These are phyloP conservation scores for Alternaria gansuensis DNA, from an alignment of 2,329 filamentous ascomycete genomes.

Conservation along the genomic window DNA sequence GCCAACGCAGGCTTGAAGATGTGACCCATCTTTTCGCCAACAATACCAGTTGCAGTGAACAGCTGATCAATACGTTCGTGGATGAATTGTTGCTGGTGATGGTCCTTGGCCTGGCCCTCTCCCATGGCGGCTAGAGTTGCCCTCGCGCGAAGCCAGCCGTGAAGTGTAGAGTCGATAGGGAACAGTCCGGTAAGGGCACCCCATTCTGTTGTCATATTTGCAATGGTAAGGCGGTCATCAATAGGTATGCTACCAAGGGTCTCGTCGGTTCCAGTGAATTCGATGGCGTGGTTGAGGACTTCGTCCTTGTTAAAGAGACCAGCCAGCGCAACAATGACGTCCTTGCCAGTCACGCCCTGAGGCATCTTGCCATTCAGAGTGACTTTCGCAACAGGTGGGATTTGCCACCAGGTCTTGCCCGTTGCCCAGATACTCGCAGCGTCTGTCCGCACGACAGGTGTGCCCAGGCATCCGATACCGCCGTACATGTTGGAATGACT, in stretches of 20 bases:
- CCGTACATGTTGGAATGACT: conserved; percentile 86
- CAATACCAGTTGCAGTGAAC: conserved; percentile 57
- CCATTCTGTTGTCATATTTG: conserved; percentile 87
- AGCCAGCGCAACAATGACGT: conserved; percentile 89
- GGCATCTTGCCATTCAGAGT: conserved; percentile 79
- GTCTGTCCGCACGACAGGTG: conserved; percentile 85
- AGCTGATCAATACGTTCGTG: conserved; percentile 78
- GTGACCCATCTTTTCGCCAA: conserved; percentile 47
- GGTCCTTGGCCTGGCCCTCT: conserved; percentile 57
- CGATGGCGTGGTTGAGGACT: conserved; percentile 89
- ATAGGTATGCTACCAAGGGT: conserved; percentile 77
- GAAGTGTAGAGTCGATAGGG: conserved; percentile 77
- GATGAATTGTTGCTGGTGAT: conserved; percentile 69
- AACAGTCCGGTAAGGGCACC: conserved; percentile 78
- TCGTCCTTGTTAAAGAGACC: conserved; percentile 86
- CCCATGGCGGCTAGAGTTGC: conserved; percentile 75
- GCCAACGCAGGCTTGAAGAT: conserved; percentile 65
- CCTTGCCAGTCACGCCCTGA: conserved; percentile 86
- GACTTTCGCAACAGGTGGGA: conserved; percentile 83
- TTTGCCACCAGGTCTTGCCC: conserved; percentile 84
- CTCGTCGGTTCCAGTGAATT: conserved; percentile 82
- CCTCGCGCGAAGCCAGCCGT: conserved; percentile 78
- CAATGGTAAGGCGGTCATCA: conserved; percentile 76
- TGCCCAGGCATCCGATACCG: conserved; percentile 78
- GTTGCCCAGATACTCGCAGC: conserved; percentile 88